Evolutionary conservation across 2,329 filamentous ascomycete genomes (phyloP), one percentile per base, ranked within the genome.

Genomic region (Paraphoma sp.): DNA sequence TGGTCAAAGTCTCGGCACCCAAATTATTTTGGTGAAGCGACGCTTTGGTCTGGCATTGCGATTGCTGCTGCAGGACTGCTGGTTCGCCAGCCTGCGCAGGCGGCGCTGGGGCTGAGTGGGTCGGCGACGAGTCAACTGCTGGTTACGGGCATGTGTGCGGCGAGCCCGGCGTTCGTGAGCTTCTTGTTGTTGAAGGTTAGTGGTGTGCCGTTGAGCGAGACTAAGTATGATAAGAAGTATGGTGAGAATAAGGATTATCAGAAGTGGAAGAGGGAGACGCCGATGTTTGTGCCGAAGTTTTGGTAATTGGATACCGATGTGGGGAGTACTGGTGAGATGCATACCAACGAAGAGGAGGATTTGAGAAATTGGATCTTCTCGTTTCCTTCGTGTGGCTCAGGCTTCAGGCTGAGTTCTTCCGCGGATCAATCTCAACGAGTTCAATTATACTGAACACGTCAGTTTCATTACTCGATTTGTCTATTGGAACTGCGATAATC

Each of bases 1-100:
- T 91, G 87, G 84, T 78, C 80, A 6, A 82, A 83, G 68, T 84
- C 81, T 46, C 77, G 86, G 57, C 86, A 89, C 73, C 88, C 88
- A 0, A 89, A 91, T 68, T 91, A 91, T 77, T 89, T 91, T 70
- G 89, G 88, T n/a, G 88, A 91, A 73, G 82, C 81, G 29, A 88
- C 86, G 10, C 78, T 91, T 31, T 91, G 88, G 89, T 86, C 84
- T 0, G 88, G 89, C 1, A 84, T 91, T 55, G 87, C 88, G 0
- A 83, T 85, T 5, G 76, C 81, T 0, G 82, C 86, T 0, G 85
- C 83, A 0, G 86, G 87, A 1, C 78, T 86, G 1, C 76, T 91
- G 47, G 73, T 83, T 1, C 78, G 79, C 12, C 76, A 74, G n/a
- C 81, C 84, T 0, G 84, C 84, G 1, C 85, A 86, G 70, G 67